Percentiles rank a stretch among this genome's conserved stretches.
These are phyloP conservation scores for Thymus mandschuricus DNA, from an alignment of 257 asterid species.

Conservation along the genomic window DNA sequence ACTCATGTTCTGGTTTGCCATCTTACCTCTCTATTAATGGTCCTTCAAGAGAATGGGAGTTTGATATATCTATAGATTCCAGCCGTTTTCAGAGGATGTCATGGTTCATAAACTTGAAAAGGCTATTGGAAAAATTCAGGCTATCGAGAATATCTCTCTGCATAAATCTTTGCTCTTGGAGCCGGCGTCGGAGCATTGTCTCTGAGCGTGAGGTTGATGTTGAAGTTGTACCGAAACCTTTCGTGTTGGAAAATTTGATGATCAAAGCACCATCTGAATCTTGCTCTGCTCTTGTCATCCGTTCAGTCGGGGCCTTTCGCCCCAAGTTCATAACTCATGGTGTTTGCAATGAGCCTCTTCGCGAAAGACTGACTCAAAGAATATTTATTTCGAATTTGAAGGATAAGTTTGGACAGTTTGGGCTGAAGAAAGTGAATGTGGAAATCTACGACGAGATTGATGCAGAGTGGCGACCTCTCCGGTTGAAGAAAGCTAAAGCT, in stretches of 20 bases:
- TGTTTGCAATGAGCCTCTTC: too few species aligned
- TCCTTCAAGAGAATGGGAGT: constrained; percentile 22
- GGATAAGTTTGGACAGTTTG: too few species aligned
- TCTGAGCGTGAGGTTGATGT: neutral
- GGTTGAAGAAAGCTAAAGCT: too few species aligned
- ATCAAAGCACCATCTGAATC: neutral
- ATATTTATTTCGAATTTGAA: too few species aligned
- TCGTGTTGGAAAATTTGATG: neutral
- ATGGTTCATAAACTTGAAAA: constrained; percentile 27
- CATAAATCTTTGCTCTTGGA: neutral
- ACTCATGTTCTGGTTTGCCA: neutral
- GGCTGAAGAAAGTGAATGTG: too few species aligned
- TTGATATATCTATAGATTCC: neutral
- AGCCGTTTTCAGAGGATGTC: neutral
- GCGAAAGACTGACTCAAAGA: too few species aligned
- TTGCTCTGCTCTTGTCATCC: neutral
- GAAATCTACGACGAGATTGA: too few species aligned
- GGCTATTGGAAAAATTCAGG: neutral
- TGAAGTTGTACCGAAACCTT: neutral
- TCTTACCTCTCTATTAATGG: neutral
- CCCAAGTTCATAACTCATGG: neutral
- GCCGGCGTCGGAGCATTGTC: neutral
- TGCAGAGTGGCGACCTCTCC: too few species aligned
- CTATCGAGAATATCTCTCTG: constrained; percentile 24
- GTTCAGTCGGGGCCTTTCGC: neutral